These are phyloP conservation scores for Arctium lappa DNA, from an alignment of 129 eudicot species.

Conservation along the genomic window DNA sequence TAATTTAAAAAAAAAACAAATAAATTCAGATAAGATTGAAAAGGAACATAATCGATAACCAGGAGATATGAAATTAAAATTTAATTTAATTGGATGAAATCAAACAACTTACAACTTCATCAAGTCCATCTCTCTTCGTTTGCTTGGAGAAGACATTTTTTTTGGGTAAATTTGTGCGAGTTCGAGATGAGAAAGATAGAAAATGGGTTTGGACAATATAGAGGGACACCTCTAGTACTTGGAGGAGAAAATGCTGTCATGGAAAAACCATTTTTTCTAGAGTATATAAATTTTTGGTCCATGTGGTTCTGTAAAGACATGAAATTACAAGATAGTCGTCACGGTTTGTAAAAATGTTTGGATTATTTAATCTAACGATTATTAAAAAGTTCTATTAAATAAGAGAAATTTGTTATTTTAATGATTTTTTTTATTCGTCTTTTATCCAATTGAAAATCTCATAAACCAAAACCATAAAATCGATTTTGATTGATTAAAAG, in stretches of 20 bases:
- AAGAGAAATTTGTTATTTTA: no score
- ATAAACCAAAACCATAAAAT: no score
- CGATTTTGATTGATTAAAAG: no score
- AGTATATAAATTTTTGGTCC: neutral
- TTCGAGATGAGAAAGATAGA: constrained; percentile 22
- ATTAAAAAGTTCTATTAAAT: no score
- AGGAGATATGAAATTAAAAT: neutral
- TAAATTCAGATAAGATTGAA: neutral
- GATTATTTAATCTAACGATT: no score
- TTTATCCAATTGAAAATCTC: no score
- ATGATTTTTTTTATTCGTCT: no score
- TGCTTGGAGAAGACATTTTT: constrained; percentile 87
- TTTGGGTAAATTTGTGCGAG: constrained; percentile 10
- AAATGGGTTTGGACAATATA: neutral
- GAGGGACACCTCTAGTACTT: neutral
- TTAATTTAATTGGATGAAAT: constrained; percentile 5
- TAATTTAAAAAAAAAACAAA: neutral
- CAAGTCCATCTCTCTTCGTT: constrained; percentile 87
- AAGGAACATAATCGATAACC: neutral
- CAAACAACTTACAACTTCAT: constrained; percentile 69
- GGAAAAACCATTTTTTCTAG: neutral
- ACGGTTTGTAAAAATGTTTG: no score
- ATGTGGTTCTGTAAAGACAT: no score
- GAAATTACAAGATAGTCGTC: no score
- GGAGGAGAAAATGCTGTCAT: neutral